phyloP scores from a whole-genome alignment of 352 stramenopile species.

The Aphanomyces stellatus region DNA sequence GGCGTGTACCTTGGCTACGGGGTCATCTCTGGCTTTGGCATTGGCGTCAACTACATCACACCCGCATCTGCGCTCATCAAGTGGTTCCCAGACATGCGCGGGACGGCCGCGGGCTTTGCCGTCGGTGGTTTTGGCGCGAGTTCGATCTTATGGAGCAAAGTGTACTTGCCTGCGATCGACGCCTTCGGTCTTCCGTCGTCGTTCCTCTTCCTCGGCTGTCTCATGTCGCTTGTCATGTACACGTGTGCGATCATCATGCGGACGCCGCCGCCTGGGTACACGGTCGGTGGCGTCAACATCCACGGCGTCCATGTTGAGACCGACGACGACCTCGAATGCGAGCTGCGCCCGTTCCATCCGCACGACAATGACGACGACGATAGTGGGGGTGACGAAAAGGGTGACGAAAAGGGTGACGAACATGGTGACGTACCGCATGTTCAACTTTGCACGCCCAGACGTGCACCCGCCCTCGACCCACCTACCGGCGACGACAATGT shows the following conservation, averaged over 20 bases:
- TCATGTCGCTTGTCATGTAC: constrained; percentile 37
- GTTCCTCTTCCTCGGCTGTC: constrained; percentile 41
- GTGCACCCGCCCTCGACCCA: neutral
- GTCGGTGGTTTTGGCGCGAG: constrained; percentile 47
- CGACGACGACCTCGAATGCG: neutral
- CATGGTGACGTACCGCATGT: too few species aligned
- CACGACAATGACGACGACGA: neutral
- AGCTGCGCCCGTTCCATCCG: too few species aligned
- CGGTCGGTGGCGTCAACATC: constrained; percentile 42
- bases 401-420: neutral
- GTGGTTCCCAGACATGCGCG: constrained; percentile 69
- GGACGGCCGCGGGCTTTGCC: constrained; percentile 50
- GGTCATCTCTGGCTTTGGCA: constrained; percentile 46
- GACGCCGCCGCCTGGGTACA: constrained; percentile 36
- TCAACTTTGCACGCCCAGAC: too few species aligned
- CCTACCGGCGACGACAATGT: neutral
- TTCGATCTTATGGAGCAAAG: constrained; percentile 52
- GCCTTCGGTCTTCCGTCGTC: constrained; percentile 37
- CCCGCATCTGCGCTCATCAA: constrained; percentile 55
- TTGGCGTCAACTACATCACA: constrained; percentile 59
- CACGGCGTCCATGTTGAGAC: constrained; percentile 27
- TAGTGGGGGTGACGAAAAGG: neutral
- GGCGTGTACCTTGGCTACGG: constrained; percentile 60
- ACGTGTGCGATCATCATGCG: constrained; percentile 40
- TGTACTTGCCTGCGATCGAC: constrained; percentile 40